phyloP scores from a whole-genome alignment of 371 early-diverging fungal genomes.

The Actinomortierella ambigua region DNA sequence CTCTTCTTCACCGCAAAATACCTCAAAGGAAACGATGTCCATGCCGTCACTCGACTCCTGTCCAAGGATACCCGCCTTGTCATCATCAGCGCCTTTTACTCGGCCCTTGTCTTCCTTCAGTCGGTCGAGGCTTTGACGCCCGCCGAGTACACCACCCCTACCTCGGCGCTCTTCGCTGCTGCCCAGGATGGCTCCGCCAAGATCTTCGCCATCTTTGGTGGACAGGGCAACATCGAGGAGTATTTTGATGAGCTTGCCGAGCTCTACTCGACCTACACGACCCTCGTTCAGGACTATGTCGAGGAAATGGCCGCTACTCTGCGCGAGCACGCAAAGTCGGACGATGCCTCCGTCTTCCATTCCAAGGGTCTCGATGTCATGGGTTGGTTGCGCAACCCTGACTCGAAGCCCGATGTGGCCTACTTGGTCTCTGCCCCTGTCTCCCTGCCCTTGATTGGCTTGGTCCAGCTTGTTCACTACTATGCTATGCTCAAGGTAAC shows the following conservation, averaged over 20 bases:
- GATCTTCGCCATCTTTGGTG: conserved; percentile 92
- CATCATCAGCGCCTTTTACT: conserved; percentile 82
- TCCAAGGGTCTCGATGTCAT: conserved; percentile 88
- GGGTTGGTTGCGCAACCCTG: conserved; percentile 88
- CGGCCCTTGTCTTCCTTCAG: conserved; percentile 75
- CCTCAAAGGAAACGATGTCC: conserved; percentile 85
- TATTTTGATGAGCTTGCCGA: conserved; percentile 92
- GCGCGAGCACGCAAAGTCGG: conserved; percentile 71
- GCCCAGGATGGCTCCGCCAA: conserved; percentile 69
- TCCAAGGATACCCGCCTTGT: conserved; percentile 62
- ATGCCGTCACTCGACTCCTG: conserved; percentile 72
- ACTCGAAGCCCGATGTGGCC: conserved; percentile 82
- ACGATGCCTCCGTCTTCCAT: conserved; percentile 73
- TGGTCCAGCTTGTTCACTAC: conserved; percentile 87
- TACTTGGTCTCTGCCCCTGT: conserved; percentile 86
- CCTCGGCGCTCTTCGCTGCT: conserved; percentile 71
- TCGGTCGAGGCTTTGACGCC: conserved; percentile 51
- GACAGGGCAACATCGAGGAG: conserved; percentile 95
- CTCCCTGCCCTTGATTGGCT: conserved; percentile 89
- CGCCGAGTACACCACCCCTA: conserved; percentile 52
- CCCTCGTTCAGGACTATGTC: conserved; percentile 80
- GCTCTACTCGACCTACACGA: conserved; percentile 82
- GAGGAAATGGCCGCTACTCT: conserved; percentile 77
- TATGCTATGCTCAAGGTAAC: conserved; percentile 77
- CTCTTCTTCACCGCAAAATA: conserved; percentile 75